These are phyloP conservation scores for Sutorius eximius DNA, from an alignment of 1,284 basidiomycete genomes.

Conservation along the genomic window DNA sequence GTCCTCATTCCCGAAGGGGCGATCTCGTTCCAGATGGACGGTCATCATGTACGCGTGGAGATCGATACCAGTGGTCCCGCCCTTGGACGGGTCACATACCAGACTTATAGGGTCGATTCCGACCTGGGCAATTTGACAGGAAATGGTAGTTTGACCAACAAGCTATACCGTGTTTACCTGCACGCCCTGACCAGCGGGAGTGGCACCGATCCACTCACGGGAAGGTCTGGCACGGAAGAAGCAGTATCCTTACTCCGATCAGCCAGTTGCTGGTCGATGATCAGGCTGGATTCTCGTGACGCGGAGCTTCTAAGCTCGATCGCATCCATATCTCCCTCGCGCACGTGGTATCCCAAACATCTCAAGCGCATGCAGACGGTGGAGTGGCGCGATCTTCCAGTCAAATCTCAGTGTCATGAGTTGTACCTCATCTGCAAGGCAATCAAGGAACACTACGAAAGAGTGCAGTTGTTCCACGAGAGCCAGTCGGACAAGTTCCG, in stretches of 20 bases:
- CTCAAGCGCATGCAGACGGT: conserved; percentile 39
- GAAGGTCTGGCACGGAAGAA: not conserved
- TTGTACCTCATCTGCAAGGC: conserved; percentile 26
- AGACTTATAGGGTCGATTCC: not conserved
- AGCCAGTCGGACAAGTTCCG: not conserved
- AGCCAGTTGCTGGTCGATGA: conserved; percentile 17
- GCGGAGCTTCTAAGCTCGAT: too few species aligned
- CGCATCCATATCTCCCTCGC: too few species aligned
- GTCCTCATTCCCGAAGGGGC: conserved; percentile 44
- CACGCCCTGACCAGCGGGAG: not conserved
- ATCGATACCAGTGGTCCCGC: conserved; percentile 15
- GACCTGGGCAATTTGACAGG: not conserved
- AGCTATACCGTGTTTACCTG: not conserved
- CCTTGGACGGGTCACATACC: not conserved
- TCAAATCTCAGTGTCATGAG: conserved; percentile 33
- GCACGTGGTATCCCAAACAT: not conserved
- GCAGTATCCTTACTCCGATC: conserved; percentile 30
- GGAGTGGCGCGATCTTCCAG: conserved; percentile 19
- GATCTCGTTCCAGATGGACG: conserved; percentile 26
- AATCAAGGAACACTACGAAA: conserved; percentile 33
- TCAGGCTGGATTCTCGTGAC: too few species aligned
- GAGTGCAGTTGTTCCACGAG: conserved; percentile 11
- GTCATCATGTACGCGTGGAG: conserved; percentile 28
- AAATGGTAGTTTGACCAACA: conserved; percentile 26
- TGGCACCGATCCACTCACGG: not conserved